Conservation (phyloP, 352 stramenopile genomes). For the Phytophthora cactorum region DNA sequence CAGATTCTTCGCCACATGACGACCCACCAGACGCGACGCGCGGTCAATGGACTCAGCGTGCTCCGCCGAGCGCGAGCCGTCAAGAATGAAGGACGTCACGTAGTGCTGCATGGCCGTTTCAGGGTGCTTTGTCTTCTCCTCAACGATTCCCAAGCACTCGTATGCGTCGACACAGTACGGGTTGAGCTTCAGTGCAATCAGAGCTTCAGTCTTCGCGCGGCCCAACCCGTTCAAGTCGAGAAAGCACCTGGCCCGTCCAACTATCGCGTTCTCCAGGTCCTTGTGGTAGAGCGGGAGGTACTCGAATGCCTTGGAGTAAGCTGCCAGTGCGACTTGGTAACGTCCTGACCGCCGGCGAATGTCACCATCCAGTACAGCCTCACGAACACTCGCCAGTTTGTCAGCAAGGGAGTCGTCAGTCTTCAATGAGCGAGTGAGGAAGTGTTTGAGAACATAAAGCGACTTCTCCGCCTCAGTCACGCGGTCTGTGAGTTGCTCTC, state of each 20-base stretch:
- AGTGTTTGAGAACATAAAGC: slow-evolving; percentile 77
- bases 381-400: slow-evolving; percentile 55
- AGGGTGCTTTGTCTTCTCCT: slow-evolving; percentile 55
- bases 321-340: slow-evolving; percentile 59
- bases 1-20: slow-evolving; percentile 66
- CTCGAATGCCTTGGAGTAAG: slow-evolving; percentile 66
- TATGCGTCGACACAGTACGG: slow-evolving; percentile 77
- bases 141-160: slow-evolving; percentile 66
- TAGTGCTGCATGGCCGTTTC: slow-evolving; percentile 85
- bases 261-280: slow-evolving; percentile 59
- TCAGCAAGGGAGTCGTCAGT: slow-evolving; percentile 58
- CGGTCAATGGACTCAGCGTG: slow-evolving; percentile 78
- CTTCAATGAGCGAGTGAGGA: slow-evolving; percentile 61
- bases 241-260: slow-evolving; percentile 68
- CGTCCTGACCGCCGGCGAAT: slow-evolving; percentile 55
- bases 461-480: slow-evolving; percentile 45
- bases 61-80: slow-evolving; percentile 75
- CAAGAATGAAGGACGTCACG: slow-evolving; percentile 83
- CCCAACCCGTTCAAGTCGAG: slow-evolving; percentile 55
- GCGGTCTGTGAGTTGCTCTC: slow-evolving; percentile 36
- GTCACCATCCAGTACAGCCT: slow-evolving; percentile 65
- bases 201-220: slow-evolving; percentile 47
- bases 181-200: slow-evolving; percentile 64
- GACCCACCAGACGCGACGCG: slow-evolving; percentile 67
- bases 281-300: slow-evolving; percentile 74